Evolutionary conservation across 306 rosid species (phyloP).

Genomic region (Vigna unguiculata): DNA sequence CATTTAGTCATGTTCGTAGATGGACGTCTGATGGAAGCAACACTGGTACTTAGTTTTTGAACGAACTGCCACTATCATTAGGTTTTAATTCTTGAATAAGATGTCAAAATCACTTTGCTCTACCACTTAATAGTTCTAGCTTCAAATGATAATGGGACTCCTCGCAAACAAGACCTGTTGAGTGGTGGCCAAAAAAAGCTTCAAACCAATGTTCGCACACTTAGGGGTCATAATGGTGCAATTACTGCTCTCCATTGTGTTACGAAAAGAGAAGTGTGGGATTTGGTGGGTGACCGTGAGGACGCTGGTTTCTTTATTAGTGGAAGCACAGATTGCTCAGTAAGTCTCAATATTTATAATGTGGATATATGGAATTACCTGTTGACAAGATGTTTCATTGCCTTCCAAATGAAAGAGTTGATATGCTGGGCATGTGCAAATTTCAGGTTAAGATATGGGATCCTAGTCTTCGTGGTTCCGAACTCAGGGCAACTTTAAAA

Average conservation of each 20-base stretch:
- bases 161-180: conserved; percentile 76
- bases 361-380: conserved; percentile 35
- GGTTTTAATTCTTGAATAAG: conserved; percentile 29
- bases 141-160: conserved; percentile 73
- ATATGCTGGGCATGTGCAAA: conserved; percentile 53
- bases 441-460: conserved; percentile 98
- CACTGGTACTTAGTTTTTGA: conserved; percentile 54
- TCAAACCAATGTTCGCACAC: conserved; percentile 90
- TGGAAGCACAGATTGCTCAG: conserved; percentile 96
- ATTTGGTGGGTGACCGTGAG: conserved; percentile 99
- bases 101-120: conserved; percentile 22
- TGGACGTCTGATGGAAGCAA: conserved; percentile 87
- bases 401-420: conserved; percentile 28
- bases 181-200: conserved; percentile 86
- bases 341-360: conserved; percentile 53
- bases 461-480: conserved; percentile 97
- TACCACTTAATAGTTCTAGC: conserved; percentile 47
- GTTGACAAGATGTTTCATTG: conserved; percentile 25
- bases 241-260: conserved; percentile 97
- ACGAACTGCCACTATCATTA: conserved; percentile 32
- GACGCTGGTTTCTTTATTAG: conserved; percentile 98
- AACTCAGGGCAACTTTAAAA: conserved; percentile 92
- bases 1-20: conserved; percentile 82
- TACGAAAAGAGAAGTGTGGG: conserved; percentile 98
- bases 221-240: conserved; percentile 96